A percentile compares a stretch with the other conserved stretches of the same genome.
phyloP scores from a whole-genome alignment of 192 early-diverging fungal genomes.

The Coemansia sp. region DNA sequence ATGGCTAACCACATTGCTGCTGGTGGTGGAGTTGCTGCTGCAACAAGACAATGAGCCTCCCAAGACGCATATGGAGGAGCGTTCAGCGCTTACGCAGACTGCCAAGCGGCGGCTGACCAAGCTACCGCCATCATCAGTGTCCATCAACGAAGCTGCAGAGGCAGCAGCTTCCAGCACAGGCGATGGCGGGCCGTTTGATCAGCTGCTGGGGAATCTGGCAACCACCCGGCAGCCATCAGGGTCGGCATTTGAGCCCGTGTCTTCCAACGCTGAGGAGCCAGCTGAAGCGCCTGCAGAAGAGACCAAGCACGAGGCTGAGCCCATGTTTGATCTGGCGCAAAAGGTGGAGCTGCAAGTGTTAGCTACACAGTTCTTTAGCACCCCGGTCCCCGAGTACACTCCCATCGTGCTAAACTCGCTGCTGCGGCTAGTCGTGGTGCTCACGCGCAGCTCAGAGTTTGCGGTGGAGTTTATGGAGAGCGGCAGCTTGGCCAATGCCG shows the following conservation, averaged over 20 bases:
- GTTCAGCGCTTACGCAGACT: constrained; percentile 37
- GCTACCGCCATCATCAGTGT: constrained; percentile 37
- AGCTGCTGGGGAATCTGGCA: constrained; percentile 10
- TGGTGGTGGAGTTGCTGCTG: constrained; percentile 45
- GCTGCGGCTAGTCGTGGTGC: constrained; percentile 75
- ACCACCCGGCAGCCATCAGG: neutral
- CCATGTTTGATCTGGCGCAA: constrained; percentile 26
- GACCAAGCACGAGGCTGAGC: constrained; percentile 5
- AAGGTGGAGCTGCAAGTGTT: constrained; percentile 35
- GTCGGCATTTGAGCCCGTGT: constrained; percentile 26
- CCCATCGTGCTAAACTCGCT: constrained; percentile 58
- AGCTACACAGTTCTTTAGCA: constrained; percentile 23
- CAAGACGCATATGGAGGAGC: constrained; percentile 18
- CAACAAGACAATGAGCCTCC: constrained; percentile 40
- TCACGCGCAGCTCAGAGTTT: constrained; percentile 66
- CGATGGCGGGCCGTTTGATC: constrained; percentile 11
- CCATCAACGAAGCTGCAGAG: constrained; percentile 15
- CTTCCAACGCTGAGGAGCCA: constrained; percentile 4
- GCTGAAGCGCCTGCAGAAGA: constrained; percentile 3
- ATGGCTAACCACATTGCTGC: constrained; percentile 41
- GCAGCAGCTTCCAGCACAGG: neutral
- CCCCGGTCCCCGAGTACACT: constrained; percentile 17
- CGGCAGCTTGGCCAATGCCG: constrained; percentile 57
- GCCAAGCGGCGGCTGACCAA: constrained; percentile 45
- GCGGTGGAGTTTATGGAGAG: constrained; percentile 68